phyloP scores from a whole-genome alignment of 73 alveolate genomes.

The Chromera velia region DNA sequence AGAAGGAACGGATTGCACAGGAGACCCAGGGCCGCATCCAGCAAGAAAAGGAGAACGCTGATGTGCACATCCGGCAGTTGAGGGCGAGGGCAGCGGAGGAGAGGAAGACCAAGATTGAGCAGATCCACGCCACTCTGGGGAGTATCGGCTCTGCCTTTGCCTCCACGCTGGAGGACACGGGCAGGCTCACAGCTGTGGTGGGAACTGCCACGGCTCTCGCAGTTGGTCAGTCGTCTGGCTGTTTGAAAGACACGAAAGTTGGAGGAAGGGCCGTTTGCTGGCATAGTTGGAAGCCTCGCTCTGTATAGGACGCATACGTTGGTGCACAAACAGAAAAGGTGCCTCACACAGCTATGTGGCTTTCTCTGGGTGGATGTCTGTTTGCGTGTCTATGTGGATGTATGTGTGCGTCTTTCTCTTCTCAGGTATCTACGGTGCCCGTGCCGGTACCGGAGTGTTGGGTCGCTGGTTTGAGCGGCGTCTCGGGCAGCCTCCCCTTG shows the following conservation, averaged over 20 bases:
- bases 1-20: background rate
- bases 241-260: no score
- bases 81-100: conserved; percentile 43
- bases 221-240: conserved; percentile 19
- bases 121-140: conserved; percentile 6
- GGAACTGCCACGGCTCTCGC: conserved; percentile 33
- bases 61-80: conserved; percentile 15
- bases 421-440: conserved; percentile 28
- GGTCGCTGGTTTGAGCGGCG: conserved; percentile 37
- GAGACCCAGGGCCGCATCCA: background rate
- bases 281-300: no score
- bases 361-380: background rate
- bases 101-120: conserved; percentile 35
- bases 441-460: conserved; percentile 21
- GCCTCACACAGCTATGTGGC: background rate
- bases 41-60: background rate
- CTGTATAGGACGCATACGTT: no score
- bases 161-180: conserved; percentile 2
- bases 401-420: background rate
- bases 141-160: background rate
- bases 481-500: conserved; percentile 67
- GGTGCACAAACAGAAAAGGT: background rate
- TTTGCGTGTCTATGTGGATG: background rate
- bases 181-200: conserved; percentile 24
- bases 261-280: no score